Base-by-base conservation (phyloP, 441 rosid genomes). In the Pelargonium cotyledonis region DNA sequence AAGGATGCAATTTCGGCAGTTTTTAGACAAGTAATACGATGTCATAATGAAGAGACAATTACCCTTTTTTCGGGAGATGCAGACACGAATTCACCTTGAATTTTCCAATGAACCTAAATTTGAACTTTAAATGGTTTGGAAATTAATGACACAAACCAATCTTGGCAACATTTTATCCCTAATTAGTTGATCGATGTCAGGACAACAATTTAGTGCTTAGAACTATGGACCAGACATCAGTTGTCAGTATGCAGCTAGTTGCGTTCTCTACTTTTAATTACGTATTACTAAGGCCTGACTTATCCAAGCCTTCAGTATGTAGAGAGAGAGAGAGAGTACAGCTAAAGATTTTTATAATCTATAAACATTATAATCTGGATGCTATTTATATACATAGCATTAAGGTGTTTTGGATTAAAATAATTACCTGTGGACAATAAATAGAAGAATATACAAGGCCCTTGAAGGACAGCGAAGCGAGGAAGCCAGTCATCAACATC, bases 401-500 rank as follows among this genome's bases (percentile, higher is more conserved):
- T 0, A 66, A 15, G 29, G 66, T 3, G 16, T 53, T 6, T 53
- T 53, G 60, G 1, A 8, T 53, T 18, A 53, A 53, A 9, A 53
- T 15, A 53, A n/a, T 71, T 73, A 88, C 98, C 98, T 78, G 96
- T 87, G 72, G 90, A 88, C 49, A 73, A 55, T 68, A 91, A 73
- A 77, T 85, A 91, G 85, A 91, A 88, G 88, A 89, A 94, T 46
- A 94, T 80, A 75, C 98, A 89, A 6, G 82, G 57, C 62, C 98
- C 98, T 6, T 93, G 96, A 80, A 93, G 97, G 65, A 93, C 98
- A 66, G 87, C 84, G 35, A 93, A 93, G 47, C 98, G 87, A 49
- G 97, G 97, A 77, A 93, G 97, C 98, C 98, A 93, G 72, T 93
- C 98, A 67, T 93, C 96, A 64, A 93, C 95, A n/a, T 93, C 98